Evolutionary conservation across 345 rosid species (phyloP).

Genomic region (Gossypium anomalum): DNA sequence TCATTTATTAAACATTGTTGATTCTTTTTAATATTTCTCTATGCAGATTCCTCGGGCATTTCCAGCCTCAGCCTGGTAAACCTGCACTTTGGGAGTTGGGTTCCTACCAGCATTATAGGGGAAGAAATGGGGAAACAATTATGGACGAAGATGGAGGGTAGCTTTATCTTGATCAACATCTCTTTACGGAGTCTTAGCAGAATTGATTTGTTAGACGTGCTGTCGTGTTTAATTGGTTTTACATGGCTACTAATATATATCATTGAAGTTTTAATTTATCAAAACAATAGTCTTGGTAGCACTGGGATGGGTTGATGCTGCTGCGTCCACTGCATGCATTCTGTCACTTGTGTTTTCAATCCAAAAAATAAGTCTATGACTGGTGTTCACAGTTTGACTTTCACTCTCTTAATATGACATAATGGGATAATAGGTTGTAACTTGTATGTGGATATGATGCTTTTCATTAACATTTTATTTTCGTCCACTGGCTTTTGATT

Average conservation of each 20-base stretch:
- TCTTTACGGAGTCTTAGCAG: background rate
- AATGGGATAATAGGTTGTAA: background rate
- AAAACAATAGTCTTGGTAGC: background rate
- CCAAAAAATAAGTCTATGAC: background rate
- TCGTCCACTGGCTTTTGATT: no score
- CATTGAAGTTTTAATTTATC: background rate
- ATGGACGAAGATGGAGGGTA: slow-evolving; percentile 66
- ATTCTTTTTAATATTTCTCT: slow-evolving; percentile 15
- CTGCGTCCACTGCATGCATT: background rate
- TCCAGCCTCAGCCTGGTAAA: slow-evolving; percentile 69
- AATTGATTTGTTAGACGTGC: background rate
- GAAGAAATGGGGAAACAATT: slow-evolving; percentile 56
- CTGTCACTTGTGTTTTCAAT: background rate
- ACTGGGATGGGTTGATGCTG: background rate
- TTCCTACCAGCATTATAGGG: slow-evolving; percentile 47
- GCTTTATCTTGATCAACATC: slow-evolving; percentile 7
- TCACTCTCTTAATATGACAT: background rate
- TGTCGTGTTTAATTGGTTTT: background rate
- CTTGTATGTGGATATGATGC: background rate
- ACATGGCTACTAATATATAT: background rate
- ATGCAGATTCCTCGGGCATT: slow-evolving; percentile 86
- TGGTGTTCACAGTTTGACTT: background rate
- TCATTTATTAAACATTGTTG: background rate
- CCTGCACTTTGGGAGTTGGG: slow-evolving; percentile 82
- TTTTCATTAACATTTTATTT: no score